A percentile compares a stretch with the other conserved stretches of the same genome.
Evolutionary conservation across 768 basidiomycete species (phyloP).

Genomic region (Rhodotorula babjevae): DNA sequence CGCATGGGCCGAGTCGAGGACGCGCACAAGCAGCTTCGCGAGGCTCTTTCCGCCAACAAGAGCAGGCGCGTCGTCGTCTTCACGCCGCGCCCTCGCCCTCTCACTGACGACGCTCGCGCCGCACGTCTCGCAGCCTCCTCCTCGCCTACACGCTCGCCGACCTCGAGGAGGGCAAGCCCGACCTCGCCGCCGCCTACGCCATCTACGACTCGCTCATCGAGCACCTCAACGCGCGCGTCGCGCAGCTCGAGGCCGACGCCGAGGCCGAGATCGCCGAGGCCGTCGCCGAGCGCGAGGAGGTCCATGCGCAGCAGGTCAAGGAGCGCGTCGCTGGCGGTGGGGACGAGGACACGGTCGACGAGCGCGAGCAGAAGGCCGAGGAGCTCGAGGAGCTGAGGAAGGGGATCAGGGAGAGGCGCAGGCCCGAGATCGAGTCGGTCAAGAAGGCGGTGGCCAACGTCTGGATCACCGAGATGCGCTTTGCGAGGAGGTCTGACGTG

Average conservation of each 20-base stretch:
- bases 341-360: constrained; percentile 33
- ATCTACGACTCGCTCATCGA: constrained; percentile 69
- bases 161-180: constrained; percentile 59
- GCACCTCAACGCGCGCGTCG: constrained; percentile 53
- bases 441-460: constrained; percentile 66
- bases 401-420: constrained; percentile 26
- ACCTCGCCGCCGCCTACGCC: constrained; percentile 64
- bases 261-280: constrained; percentile 37
- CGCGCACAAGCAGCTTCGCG: constrained; percentile 69
- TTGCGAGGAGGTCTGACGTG: constrained; percentile 73
- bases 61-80: constrained; percentile 55
- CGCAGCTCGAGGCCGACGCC: constrained; percentile 43
- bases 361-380: constrained; percentile 33
- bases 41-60: constrained; percentile 83
- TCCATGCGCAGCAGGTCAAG: constrained; percentile 30
- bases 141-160: constrained; percentile 88
- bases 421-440: constrained; percentile 58
- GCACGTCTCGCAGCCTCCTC: constrained; percentile 59
- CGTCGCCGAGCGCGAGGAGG: constrained; percentile 25
- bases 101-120: background rate
- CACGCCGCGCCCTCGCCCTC: background rate
- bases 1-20: constrained; percentile 74
- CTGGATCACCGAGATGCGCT: constrained; percentile 82
- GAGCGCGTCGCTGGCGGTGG: constrained; percentile 19
- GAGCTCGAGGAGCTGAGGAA: constrained; percentile 35